Evolutionary conservation across 2,329 filamentous ascomycete genomes (phyloP).

Genomic region (Sporothrix luriei): DNA sequence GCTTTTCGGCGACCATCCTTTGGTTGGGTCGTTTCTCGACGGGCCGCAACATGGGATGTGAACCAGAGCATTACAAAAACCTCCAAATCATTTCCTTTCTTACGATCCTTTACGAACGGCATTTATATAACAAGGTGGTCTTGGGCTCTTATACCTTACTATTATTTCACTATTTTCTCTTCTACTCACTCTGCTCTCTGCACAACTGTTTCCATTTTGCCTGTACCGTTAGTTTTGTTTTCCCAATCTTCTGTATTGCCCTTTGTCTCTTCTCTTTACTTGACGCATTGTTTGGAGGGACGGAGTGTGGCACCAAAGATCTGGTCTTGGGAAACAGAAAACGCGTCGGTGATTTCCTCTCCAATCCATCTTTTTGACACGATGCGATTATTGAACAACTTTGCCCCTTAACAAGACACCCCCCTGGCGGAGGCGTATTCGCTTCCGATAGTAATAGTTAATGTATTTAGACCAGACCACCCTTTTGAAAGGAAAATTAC

Average conservation of each 20-base stretch:
- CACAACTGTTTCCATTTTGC: slow-evolving; percentile 24
- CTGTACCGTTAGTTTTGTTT: slow-evolving; percentile 3
- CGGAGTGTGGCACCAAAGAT: slow-evolving; percentile 3
- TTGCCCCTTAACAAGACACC: slow-evolving; percentile 5
- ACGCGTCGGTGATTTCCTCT: background rate
- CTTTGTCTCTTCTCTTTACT: slow-evolving; percentile 8
- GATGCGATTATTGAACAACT: slow-evolving; percentile 14
- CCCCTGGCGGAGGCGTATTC: slow-evolving; percentile 34
- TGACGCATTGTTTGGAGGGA: slow-evolving; percentile 1
- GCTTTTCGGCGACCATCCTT: slow-evolving; percentile 6
- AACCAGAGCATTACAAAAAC: slow-evolving; percentile 15
- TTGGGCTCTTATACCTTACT: slow-evolving; percentile 33
- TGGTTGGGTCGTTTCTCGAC: background rate
- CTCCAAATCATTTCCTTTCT: slow-evolving; percentile 46
- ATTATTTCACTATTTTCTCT: slow-evolving; percentile 20
- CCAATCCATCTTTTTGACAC: slow-evolving; percentile 11
- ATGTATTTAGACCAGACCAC: slow-evolving; percentile 35
- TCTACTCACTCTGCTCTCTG: slow-evolving; percentile 1
- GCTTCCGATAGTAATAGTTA: slow-evolving; percentile 35
- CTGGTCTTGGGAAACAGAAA: slow-evolving; percentile 22
- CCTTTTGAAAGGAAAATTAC: slow-evolving; percentile 29
- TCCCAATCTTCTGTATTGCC: slow-evolving; percentile 5
- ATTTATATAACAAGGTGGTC: slow-evolving; percentile 39
- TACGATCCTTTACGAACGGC: slow-evolving; percentile 58
- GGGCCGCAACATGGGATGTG: background rate